phyloP scores from a whole-genome alignment of 345 rosid genomes.

The Populus ilicifolia region DNA sequence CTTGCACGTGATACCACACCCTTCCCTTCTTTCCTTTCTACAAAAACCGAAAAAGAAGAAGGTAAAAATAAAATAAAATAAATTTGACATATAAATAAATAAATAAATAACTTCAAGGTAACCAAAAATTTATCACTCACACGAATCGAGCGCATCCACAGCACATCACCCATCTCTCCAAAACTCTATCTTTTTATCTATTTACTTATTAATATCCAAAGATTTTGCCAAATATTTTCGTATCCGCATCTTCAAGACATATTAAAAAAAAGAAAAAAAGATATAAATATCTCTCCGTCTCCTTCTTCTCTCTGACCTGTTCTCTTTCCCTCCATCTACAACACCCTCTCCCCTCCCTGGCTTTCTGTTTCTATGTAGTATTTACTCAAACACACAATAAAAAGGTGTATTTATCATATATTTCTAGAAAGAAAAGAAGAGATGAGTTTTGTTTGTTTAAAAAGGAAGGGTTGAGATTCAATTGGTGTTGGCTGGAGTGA shows the following conservation, averaged over 20 bases:
- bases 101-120: background rate
- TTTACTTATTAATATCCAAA: background rate
- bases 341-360: background rate
- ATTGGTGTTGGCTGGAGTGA: conserved; percentile 23
- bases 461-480: conserved; percentile 25
- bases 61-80: background rate
- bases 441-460: conserved; percentile 6
- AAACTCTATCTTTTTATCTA: background rate
- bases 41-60: background rate
- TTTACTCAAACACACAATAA: background rate
- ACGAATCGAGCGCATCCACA: background rate
- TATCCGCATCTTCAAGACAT: too few relatives aligned
- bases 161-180: conserved; percentile 5
- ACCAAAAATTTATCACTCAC: background rate
- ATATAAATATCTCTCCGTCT: background rate
- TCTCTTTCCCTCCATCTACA: background rate
- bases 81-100: conserved; percentile 8
- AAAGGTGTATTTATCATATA: background rate
- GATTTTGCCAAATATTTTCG: background rate
- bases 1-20: conserved; percentile 55
- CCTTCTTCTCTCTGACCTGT: background rate
- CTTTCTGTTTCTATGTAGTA: conserved; percentile 7
- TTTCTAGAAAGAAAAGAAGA: background rate
- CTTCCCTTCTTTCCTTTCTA: conserved; percentile 12
- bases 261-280: too few relatives aligned